Base-by-base conservation (phyloP, 805 yeast genomes). In the Ogataea zsoltii region DNA sequence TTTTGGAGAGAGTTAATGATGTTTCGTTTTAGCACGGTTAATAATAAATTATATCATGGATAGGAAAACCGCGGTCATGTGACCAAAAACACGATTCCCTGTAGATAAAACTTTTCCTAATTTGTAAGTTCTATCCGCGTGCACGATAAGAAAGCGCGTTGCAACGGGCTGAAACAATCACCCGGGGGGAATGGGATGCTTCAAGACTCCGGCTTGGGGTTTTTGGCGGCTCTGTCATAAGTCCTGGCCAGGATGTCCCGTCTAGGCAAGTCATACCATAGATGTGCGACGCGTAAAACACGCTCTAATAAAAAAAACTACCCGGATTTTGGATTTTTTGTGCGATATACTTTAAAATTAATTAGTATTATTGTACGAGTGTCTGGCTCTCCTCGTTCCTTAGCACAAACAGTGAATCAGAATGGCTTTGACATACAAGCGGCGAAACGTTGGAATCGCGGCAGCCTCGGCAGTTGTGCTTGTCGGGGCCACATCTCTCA, bases 391-490 rank as follows among this genome's bases (percentile, higher is more conserved):
- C n/a, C n/a, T 5, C 36, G 18, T 13, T 9, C 34, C 17, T n/a
- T 16, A 11, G 13, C 14, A 6, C 15, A 12, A 21, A 37, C 32
- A 18, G 23, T 21, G 11, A 28, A 7, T 28, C 14, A 28, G 13
- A 30, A 51, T 51, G 55, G 51, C 55, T 23, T 41, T 42, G 40
- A 45, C 37, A 14, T 46, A 45, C 41, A 56, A 49, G 46, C 63
- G 59, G 31, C 58, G 63, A 36, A 55, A 60, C 37, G 47, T 54
- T 10, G 65, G 69, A 0, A 58, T 68, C 3, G 64, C 77, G 2
- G 70, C 78, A 7, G 72, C 72, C 0, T 58, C 77, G 0, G 68
- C 77, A 12, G 74, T 72, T 1, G 70, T 69, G 11, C 52, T 72
- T 3, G 42, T 75, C 11, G 79, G 78, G 18, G 72, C 74, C 3